A percentile compares a stretch with the other conserved stretches of the same genome.
Evolutionary conservation across 2,329 filamentous ascomycete genomes (phyloP).

Genomic region (Sordariomycetes sp.): DNA sequence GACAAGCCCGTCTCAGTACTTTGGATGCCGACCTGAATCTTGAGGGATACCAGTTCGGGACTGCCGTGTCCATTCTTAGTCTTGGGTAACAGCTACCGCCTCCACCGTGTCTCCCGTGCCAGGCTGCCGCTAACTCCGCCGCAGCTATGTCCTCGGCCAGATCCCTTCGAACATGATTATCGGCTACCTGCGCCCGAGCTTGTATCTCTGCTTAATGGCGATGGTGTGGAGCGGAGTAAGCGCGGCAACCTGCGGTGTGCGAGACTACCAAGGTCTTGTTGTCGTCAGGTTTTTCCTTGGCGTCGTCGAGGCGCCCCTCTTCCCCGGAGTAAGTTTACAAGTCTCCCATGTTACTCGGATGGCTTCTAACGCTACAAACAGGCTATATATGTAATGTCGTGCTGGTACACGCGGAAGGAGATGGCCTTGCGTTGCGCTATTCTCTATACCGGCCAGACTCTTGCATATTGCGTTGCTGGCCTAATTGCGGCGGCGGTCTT

Average conservation of each 20-base stretch:
- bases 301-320: constrained; percentile 9
- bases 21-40: constrained; percentile 15
- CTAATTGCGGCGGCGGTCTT: constrained; percentile 14
- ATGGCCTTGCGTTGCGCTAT: constrained; percentile 14
- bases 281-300: constrained; percentile 10
- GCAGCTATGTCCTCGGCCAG: constrained; percentile 1
- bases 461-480: constrained; percentile 12
- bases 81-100: constrained; percentile 8
- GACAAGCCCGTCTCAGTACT: constrained; percentile 12
- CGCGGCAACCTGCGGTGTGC: constrained; percentile 10
- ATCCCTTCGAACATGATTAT: constrained; percentile 10
- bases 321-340: constrained; percentile 9
- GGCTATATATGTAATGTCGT: constrained; percentile 10
- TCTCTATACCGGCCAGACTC: constrained; percentile 13
- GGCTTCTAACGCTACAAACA: background rate
- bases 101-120: background rate
- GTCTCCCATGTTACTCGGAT: background rate
- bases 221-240: constrained; percentile 10
- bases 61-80: constrained; percentile 15
- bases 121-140: background rate
- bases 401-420: constrained; percentile 15
- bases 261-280: constrained; percentile 9
- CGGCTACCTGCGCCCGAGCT: constrained; percentile 8
- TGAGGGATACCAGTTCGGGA: constrained; percentile 12
- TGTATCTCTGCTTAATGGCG: constrained; percentile 10